phyloP scores from a whole-genome alignment of 2,329 filamentous ascomycete genomes.

The Penicillium capsulatum region DNA sequence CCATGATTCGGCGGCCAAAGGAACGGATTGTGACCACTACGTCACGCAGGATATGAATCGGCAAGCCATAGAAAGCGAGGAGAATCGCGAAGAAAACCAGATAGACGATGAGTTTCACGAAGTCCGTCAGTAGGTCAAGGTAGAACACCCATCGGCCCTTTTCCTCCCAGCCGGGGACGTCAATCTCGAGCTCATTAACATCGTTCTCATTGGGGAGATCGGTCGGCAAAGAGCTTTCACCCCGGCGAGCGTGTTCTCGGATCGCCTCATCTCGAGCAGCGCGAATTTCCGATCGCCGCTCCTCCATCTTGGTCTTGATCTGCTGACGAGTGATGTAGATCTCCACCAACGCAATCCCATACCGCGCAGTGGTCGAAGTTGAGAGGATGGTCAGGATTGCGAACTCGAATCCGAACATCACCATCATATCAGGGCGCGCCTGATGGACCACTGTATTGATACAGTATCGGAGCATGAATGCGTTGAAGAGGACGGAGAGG shows the following conservation, averaged over 20 bases:
- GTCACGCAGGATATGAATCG: slow-evolving; percentile 94
- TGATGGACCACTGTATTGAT: slow-evolving; percentile 78
- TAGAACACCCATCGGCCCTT: slow-evolving; percentile 91
- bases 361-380: slow-evolving; percentile 71
- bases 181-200: slow-evolving; percentile 87
- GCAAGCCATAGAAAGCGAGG: slow-evolving; percentile 87
- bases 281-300: slow-evolving; percentile 64
- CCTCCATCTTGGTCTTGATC: slow-evolving; percentile 63
- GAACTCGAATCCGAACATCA: slow-evolving; percentile 99
- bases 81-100: slow-evolving; percentile 89
- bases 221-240: slow-evolving; percentile 33
- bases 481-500: slow-evolving; percentile 71
- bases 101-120: slow-evolving; percentile 86
- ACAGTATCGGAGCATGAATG: slow-evolving; percentile 75
- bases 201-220: slow-evolving; percentile 64
- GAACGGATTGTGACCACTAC: slow-evolving; percentile 90
- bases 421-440: slow-evolving; percentile 96
- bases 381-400: slow-evolving; percentile 79
- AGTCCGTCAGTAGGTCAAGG: slow-evolving; percentile 81
- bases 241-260: slow-evolving; percentile 34
- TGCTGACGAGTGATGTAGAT: slow-evolving; percentile 70
- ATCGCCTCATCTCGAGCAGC: slow-evolving; percentile 49
- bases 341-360: slow-evolving; percentile 73
- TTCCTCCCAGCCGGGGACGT: slow-evolving; percentile 92
- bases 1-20: slow-evolving; percentile 82